Evolutionary conservation across 768 basidiomycete species (phyloP).

Genomic region (Xerocomus potaroensis): DNA sequence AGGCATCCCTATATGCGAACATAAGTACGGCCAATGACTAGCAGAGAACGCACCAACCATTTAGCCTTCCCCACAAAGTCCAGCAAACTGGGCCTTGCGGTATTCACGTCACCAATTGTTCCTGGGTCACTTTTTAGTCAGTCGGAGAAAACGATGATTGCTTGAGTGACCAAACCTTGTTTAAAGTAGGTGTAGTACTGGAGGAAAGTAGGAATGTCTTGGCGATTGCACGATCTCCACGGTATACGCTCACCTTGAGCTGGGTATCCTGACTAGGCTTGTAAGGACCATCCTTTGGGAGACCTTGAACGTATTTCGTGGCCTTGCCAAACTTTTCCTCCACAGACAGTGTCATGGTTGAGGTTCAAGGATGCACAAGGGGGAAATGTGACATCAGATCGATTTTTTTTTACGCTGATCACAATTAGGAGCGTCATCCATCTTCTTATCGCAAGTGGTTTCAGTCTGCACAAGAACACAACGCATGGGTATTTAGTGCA

Average conservation of each 20-base stretch:
- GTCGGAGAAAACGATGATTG: background rate
- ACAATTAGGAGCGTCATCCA: conserved; percentile 14
- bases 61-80: conserved; percentile 89
- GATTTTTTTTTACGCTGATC: conserved; percentile 18
- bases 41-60: conserved; percentile 49
- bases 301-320: conserved; percentile 55
- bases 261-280: conserved; percentile 69
- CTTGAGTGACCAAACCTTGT: conserved; percentile 56
- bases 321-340: conserved; percentile 72
- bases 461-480: no score
- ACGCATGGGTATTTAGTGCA: no score
- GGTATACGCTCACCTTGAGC: conserved; percentile 61
- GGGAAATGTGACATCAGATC: no score
- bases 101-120: conserved; percentile 70
- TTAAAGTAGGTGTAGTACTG: conserved; percentile 96
- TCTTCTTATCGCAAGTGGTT: conserved; percentile 5
- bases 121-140: conserved; percentile 38
- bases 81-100: conserved; percentile 62
- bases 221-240: conserved; percentile 5
- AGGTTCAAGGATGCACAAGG: conserved; percentile 7
- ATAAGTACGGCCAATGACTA: background rate
- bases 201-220: background rate
- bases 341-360: conserved; percentile 46
- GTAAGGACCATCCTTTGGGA: conserved; percentile 72
- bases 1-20: conserved; percentile 69